phyloP scores from a whole-genome alignment of 805 yeast species.

The Yamadazyma paraphyllophila region DNA sequence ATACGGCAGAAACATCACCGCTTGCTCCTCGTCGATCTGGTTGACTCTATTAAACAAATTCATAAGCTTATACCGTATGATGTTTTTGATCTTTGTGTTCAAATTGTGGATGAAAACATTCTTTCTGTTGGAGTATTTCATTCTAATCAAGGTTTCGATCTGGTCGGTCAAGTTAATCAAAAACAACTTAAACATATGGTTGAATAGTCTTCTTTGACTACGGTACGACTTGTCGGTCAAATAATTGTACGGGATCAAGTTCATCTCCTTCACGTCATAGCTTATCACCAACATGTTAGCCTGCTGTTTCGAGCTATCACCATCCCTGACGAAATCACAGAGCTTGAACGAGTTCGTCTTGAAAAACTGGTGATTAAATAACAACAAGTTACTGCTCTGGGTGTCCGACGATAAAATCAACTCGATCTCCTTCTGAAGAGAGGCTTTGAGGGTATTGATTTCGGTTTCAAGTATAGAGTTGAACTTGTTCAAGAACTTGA shows the following conservation, averaged over 20 bases:
- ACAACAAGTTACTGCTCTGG: slow-evolving; percentile 19
- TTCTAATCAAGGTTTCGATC: slow-evolving; percentile 33
- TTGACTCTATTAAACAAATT: slow-evolving; percentile 21
- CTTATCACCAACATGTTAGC: slow-evolving; percentile 18
- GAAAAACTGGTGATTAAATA: slow-evolving; percentile 23
- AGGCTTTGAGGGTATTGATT: slow-evolving; percentile 26
- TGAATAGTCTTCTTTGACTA: slow-evolving; percentile 18
- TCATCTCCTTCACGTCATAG: slow-evolving; percentile 31
- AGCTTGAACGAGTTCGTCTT: slow-evolving; percentile 32
- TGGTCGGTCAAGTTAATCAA: slow-evolving; percentile 38
- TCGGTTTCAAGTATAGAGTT: slow-evolving; percentile 22
- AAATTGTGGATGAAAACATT: slow-evolving; percentile 29
- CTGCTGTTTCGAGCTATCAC: not conserved
- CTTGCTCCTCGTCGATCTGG: slow-evolving; percentile 24
- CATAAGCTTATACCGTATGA: slow-evolving; percentile 26
- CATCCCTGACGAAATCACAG: slow-evolving; percentile 21
- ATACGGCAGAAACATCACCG: slow-evolving; percentile 14
- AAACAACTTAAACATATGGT: slow-evolving; percentile 36
- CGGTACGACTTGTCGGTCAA: slow-evolving; percentile 13
- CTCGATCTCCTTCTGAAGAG: slow-evolving; percentile 31
- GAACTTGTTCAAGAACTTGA: slow-evolving; percentile 16
- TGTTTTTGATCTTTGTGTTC: slow-evolving; percentile 24
- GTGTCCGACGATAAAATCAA: slow-evolving; percentile 20
- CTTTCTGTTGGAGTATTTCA: slow-evolving; percentile 33
- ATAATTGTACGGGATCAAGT: slow-evolving; percentile 35